Conservation (phyloP, 2,329 filamentous ascomycete genomes). For the Mycocentrospora acerina region DNA sequence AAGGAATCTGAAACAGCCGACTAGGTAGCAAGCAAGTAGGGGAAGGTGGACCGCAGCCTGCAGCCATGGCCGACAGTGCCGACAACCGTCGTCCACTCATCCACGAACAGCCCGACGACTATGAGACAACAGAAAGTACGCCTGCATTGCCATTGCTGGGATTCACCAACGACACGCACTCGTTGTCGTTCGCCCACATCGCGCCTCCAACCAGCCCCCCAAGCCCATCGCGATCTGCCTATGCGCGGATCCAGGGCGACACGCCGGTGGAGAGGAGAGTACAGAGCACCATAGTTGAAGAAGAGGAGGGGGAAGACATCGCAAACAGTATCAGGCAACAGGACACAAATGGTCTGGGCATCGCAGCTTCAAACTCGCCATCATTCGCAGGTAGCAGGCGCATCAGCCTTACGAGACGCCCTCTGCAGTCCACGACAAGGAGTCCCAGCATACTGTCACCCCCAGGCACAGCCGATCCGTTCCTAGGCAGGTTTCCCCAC, state of each 20-base stretch:
- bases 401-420: constrained; percentile 11
- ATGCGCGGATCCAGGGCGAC: constrained; percentile 40
- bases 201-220: constrained; percentile 26
- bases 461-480: constrained; percentile 31
- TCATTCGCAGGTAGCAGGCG: constrained; percentile 6
- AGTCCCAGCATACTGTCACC: constrained; percentile 25
- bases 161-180: constrained; percentile 25
- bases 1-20: constrained; percentile 18
- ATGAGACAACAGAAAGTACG: constrained; percentile 27
- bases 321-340: constrained; percentile 21
- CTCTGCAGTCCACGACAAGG: constrained; percentile 14
- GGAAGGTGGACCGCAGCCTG: constrained; percentile 1
- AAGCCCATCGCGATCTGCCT: constrained; percentile 33
- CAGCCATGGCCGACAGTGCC: constrained; percentile 34
- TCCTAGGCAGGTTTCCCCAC: constrained; percentile 27
- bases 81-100: constrained; percentile 29
- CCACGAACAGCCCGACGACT: constrained; percentile 27
- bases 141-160: constrained; percentile 30
- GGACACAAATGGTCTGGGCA: constrained; percentile 38
- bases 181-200: constrained; percentile 22
- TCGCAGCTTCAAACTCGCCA: constrained; percentile 20
- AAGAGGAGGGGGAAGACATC: constrained; percentile 36
- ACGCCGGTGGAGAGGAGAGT: constrained; percentile 29
- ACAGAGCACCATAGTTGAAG: constrained; percentile 31
- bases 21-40: constrained; percentile 7